Conservation (phyloP, 2,329 filamentous ascomycete species). For the Monilinia aucupariae region DNA sequence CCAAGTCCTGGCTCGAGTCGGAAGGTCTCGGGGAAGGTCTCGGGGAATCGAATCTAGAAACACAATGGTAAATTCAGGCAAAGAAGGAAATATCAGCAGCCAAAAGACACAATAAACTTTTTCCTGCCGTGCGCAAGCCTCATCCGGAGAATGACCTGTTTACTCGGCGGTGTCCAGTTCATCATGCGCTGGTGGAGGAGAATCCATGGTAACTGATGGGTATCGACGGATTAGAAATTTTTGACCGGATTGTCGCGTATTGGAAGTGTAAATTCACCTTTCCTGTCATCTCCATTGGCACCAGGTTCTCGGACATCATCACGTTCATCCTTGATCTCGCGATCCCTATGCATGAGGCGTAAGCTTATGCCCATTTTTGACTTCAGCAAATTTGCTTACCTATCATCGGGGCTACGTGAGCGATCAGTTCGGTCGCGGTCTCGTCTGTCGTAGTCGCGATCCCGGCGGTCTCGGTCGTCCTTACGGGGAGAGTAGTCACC, state of each 20-base stretch:
- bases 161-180: slow-evolving; percentile 93
- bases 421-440: slow-evolving; percentile 56
- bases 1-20: slow-evolving; percentile 20
- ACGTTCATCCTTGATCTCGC: slow-evolving; percentile 52
- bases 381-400: slow-evolving; percentile 38
- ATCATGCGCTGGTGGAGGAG: slow-evolving; percentile 78
- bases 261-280: slow-evolving; percentile 54
- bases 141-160: slow-evolving; percentile 28
- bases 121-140: slow-evolving; percentile 26
- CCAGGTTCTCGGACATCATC: slow-evolving; percentile 72
- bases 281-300: slow-evolving; percentile 81
- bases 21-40: slow-evolving; percentile 14
- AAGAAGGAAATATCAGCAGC: slow-evolving; percentile 31
- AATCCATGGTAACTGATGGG: slow-evolving; percentile 55
- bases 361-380: not conserved
- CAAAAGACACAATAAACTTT: slow-evolving; percentile 28
- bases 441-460: slow-evolving; percentile 68
- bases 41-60: slow-evolving; percentile 33
- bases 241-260: slow-evolving; percentile 16
- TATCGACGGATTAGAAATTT: slow-evolving; percentile 28
- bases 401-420: slow-evolving; percentile 63
- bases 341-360: slow-evolving; percentile 36
- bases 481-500: slow-evolving; percentile 80
- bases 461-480: slow-evolving; percentile 77
- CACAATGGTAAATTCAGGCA: slow-evolving; percentile 33